Percentiles rank a stretch among this genome's conserved stretches.
These are phyloP conservation scores for Alternaria novae-zelandiae DNA, from an alignment of 2,329 filamentous ascomycete species.

Conservation along the genomic window DNA sequence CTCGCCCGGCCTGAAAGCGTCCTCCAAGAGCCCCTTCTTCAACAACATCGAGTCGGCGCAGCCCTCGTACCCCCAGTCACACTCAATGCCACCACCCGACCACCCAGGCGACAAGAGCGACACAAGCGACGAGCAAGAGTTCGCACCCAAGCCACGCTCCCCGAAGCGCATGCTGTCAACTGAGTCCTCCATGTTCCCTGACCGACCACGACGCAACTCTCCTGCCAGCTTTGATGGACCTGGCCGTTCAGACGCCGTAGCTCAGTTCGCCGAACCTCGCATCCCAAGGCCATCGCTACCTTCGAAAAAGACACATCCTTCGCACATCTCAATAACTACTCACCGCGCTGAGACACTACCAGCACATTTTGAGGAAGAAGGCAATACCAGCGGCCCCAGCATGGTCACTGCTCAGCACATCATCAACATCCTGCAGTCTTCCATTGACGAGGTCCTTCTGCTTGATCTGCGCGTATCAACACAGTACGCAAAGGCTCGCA, in stretches of 20 bases:
- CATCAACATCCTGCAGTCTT: conserved; percentile 56
- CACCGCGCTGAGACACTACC: conserved; percentile 58
- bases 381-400: conserved; percentile 41
- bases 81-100: conserved; percentile 36
- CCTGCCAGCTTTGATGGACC: conserved; percentile 53
- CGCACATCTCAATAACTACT: conserved; percentile 24
- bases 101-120: conserved; percentile 16
- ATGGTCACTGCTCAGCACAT: conserved; percentile 58
- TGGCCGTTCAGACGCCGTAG: conserved; percentile 42
- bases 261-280: conserved; percentile 44
- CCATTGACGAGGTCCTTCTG: conserved; percentile 66
- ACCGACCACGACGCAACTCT: conserved; percentile 55
- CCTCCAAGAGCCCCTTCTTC: conserved; percentile 35
- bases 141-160: conserved; percentile 46
- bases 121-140: conserved; percentile 26
- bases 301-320: conserved; percentile 21
- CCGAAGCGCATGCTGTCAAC: conserved; percentile 58
- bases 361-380: conserved; percentile 31
- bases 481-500: conserved; percentile 76
- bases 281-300: conserved; percentile 43
- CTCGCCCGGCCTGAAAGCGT: conserved; percentile 34
- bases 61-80: conserved; percentile 37
- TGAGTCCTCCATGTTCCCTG: conserved; percentile 50
- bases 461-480: conserved; percentile 88
- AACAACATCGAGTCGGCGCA: conserved; percentile 31